phyloP scores from a whole-genome alignment of 768 basidiomycete species.

The Filobasidium floriforme region DNA sequence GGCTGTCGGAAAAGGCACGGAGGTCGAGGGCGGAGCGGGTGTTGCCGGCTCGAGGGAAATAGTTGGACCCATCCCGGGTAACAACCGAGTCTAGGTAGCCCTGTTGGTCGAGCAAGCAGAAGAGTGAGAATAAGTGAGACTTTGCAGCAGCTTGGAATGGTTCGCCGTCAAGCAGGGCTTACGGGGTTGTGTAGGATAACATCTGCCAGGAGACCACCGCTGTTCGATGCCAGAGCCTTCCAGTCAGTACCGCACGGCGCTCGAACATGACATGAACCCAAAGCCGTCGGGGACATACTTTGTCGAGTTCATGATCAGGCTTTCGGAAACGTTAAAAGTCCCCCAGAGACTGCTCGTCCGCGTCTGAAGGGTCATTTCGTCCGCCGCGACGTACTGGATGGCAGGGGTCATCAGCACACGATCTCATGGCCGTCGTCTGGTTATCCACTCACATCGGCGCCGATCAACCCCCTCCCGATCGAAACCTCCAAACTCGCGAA shows the following conservation, averaged over 20 bases:
- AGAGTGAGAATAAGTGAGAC: too few relatives aligned
- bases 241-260: neutral
- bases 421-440: too few relatives aligned
- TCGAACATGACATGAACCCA: neutral
- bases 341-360: constrained; percentile 33
- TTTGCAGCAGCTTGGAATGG: neutral
- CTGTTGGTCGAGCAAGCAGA: too few relatives aligned
- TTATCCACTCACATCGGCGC: constrained; percentile 18
- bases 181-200: constrained; percentile 23
- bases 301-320: constrained; percentile 35
- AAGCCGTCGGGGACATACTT: constrained; percentile 31
- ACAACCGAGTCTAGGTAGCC: too few relatives aligned
- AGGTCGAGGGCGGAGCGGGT: neutral
- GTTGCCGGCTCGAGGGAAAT: too few relatives aligned
- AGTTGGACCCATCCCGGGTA: too few relatives aligned
- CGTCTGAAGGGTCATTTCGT: constrained; percentile 28
- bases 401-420: neutral
- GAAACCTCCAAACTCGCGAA: constrained; percentile 29
- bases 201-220: constrained; percentile 22
- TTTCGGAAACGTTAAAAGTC: constrained; percentile 34
- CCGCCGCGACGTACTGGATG: constrained; percentile 29
- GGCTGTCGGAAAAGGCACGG: neutral
- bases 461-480: constrained; percentile 30
- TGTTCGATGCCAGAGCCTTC: neutral
- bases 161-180: neutral